Percentiles rank a stretch among this genome's conserved stretches.
Evolutionary conservation across 768 basidiomycete species (phyloP).

Genomic region (Xerocomellus amylosporus): DNA sequence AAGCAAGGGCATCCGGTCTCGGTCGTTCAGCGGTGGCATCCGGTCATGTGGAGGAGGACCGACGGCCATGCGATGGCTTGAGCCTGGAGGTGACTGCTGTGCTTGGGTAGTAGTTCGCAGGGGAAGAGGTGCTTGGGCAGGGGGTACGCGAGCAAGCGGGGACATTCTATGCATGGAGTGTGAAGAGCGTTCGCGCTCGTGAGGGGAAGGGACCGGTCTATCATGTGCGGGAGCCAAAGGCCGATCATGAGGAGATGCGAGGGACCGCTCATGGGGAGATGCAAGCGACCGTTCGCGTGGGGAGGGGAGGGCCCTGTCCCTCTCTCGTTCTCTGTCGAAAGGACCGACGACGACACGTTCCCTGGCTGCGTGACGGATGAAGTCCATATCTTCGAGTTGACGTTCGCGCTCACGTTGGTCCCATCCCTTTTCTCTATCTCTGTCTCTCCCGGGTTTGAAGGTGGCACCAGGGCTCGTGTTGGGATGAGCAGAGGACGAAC

Average conservation of each 20-base stretch:
- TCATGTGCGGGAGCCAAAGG: constrained; percentile 22
- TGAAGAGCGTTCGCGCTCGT: constrained; percentile 24
- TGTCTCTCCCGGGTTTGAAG: constrained; percentile 23
- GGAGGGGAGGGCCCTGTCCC: constrained; percentile 23
- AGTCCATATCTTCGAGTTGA: constrained; percentile 28
- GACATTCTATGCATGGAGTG: constrained; percentile 26
- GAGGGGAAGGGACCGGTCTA: constrained; percentile 23
- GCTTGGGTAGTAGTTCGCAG: constrained; percentile 10
- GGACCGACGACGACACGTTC: constrained; percentile 21
- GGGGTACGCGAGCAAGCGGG: constrained; percentile 20
- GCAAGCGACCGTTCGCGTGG: constrained; percentile 24
- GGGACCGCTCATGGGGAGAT: constrained; percentile 24
- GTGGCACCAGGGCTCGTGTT: constrained; percentile 20
- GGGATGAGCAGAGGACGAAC: constrained; percentile 17
- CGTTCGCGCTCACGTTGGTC: constrained; percentile 30
- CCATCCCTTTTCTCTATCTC: constrained; percentile 30
- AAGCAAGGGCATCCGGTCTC: constrained; percentile 25
- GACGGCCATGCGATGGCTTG: constrained; percentile 20
- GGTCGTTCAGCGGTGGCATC: constrained; percentile 20
- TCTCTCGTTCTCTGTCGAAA: constrained; percentile 29
- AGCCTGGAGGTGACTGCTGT: constrained; percentile 28
- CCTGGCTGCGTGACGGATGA: constrained; percentile 24
- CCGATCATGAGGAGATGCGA: constrained; percentile 22
- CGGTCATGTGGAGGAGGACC: constrained; percentile 25
- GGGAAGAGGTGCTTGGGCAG: constrained; percentile 15